Percentiles rank a stretch among this genome's conserved stretches.
phyloP scores from a whole-genome alignment of 306 rosid genomes.

The Vicia villosa region DNA sequence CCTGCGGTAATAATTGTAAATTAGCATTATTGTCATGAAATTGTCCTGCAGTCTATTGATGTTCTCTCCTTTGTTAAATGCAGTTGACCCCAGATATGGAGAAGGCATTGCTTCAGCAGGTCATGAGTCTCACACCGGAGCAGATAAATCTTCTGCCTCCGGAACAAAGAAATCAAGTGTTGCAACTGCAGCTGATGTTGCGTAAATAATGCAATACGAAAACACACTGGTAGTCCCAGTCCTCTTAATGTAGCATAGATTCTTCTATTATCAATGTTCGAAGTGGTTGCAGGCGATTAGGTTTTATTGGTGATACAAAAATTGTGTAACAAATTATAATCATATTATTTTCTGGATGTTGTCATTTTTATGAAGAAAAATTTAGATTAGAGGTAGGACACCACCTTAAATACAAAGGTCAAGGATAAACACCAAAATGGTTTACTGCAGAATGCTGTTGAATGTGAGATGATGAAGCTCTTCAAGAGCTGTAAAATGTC shows the following conservation, averaged over 20 bases:
- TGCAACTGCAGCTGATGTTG: conserved; percentile 85
- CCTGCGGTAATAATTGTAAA: conserved; percentile 47
- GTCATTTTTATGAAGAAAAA: neutral
- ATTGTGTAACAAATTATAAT: conserved; percentile 33
- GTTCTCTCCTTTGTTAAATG: conserved; percentile 35
- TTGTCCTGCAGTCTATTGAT: conserved; percentile 26
- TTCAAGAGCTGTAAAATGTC: neutral
- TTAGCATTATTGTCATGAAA: conserved; percentile 15
- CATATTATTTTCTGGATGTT: neutral
- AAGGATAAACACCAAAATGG: too few relatives aligned
- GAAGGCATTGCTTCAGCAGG: conserved; percentile 93
- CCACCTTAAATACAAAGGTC: neutral
- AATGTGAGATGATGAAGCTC: too few relatives aligned
- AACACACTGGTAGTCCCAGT: conserved; percentile 6
- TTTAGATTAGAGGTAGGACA: neutral
- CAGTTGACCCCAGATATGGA: conserved; percentile 94
- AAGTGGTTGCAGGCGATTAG: conserved; percentile 20
- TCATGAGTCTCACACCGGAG: conserved; percentile 93
- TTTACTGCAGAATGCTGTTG: too few relatives aligned
- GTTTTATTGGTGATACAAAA: conserved; percentile 22
- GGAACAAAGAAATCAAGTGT: conserved; percentile 93
- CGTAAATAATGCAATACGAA: conserved; percentile 62
- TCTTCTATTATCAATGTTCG: conserved; percentile 9
- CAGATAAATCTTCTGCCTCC: conserved; percentile 88
- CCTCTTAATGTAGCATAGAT: conserved; percentile 37